These are phyloP conservation scores for Monosporascus sp. DNA, from an alignment of 2,329 filamentous ascomycete genomes.

Conservation along the genomic window DNA sequence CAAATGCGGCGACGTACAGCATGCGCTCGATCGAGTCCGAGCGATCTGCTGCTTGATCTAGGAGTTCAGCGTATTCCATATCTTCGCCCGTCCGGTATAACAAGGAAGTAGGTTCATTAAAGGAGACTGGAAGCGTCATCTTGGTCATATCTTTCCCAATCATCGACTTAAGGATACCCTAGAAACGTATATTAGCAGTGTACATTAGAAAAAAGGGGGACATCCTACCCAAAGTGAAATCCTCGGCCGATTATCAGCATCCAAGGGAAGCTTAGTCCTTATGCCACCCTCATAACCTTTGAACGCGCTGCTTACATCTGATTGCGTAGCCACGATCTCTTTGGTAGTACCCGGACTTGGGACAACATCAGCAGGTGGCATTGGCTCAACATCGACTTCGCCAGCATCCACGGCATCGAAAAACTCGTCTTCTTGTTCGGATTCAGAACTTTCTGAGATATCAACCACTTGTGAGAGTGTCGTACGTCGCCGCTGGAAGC, in stretches of 20 bases:
- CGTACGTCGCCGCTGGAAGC: constrained; percentile 53
- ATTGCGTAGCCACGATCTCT: constrained; percentile 39
- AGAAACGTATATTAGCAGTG: constrained; percentile 18
- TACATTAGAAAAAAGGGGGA: not conserved
- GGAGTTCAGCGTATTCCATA: constrained; percentile 93
- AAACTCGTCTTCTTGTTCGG: constrained; percentile 79
- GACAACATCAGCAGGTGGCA: constrained; percentile 47
- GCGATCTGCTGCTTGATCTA: constrained; percentile 83
- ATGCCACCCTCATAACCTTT: constrained; percentile 88
- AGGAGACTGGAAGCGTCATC: constrained; percentile 97
- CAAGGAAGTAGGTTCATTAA: constrained; percentile 96
- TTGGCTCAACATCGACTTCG: constrained; percentile 73
- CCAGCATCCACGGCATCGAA: constrained; percentile 96
- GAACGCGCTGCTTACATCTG: constrained; percentile 73
- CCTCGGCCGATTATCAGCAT: constrained; percentile 87
- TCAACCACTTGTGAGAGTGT: constrained; percentile 66
- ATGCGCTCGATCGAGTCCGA: constrained; percentile 84
- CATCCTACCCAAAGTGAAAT: constrained; percentile 86
- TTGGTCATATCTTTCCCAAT: constrained; percentile 99
- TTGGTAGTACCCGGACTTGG: constrained; percentile 37
- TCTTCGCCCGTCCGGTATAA: constrained; percentile 94
- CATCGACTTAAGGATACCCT: constrained; percentile 98
- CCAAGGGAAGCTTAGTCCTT: constrained; percentile 74
- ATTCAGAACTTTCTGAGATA: constrained; percentile 69
- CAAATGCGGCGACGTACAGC: constrained; percentile 92